These are phyloP conservation scores for Dimocarpus longan DNA, from an alignment of 345 rosid species.

Conservation along the genomic window DNA sequence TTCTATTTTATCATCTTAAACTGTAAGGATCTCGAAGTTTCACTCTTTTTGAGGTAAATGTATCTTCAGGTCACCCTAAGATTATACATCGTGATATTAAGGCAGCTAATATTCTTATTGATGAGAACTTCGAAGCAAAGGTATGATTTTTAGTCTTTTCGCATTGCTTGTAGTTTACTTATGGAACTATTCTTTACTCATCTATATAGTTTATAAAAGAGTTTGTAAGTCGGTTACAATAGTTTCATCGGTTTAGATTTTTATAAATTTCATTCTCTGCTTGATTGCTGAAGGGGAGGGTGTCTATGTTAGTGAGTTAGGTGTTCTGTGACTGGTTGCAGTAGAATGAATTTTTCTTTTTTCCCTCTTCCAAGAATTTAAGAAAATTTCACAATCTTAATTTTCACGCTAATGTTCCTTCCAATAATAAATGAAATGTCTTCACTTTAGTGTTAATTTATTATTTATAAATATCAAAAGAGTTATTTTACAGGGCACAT, in stretches of 20 bases:
- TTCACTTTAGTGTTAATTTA: neutral
- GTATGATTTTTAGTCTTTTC: constrained; percentile 33
- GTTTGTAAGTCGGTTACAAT: too few species aligned
- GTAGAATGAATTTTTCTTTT: too few species aligned
- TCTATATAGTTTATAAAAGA: neutral
- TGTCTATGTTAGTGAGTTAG: too few species aligned
- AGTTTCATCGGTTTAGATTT: too few species aligned
- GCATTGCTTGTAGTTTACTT: too few species aligned
- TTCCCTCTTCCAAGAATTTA: too few species aligned
- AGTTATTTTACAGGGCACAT: neutral
- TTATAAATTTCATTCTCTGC: too few species aligned
- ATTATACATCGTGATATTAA: constrained; percentile 92
- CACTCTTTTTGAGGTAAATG: constrained; percentile 15
- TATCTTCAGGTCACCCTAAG: constrained; percentile 65
- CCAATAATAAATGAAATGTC: neutral
- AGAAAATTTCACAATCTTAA: neutral
- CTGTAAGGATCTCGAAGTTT: constrained; percentile 3
- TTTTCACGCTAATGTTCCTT: neutral
- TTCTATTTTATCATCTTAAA: neutral
- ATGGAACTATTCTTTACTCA: neutral
- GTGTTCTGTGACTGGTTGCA: too few species aligned
- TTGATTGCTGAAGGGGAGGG: too few species aligned
- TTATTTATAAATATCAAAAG: neutral
- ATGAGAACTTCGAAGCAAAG: constrained; percentile 71
- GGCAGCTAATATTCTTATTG: constrained; percentile 79